Base-by-base conservation (phyloP, 495 filamentous ascomycete species). In the Lichenothelia convexa region DNA sequence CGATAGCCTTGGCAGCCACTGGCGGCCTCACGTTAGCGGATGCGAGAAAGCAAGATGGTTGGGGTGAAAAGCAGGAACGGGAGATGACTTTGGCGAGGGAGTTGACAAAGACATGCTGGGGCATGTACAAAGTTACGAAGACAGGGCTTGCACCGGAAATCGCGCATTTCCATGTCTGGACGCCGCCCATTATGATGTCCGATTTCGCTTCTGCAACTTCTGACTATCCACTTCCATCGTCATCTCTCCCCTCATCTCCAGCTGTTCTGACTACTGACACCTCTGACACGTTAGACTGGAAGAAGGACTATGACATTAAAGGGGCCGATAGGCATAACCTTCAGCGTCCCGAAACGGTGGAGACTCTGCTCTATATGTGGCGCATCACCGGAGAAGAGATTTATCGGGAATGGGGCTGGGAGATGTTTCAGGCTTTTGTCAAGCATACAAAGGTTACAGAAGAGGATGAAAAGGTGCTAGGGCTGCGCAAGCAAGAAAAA, bases 341-440 rank as follows among this genome's bases (percentile, higher is more conserved):
- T n/a, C 89, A 93, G 60, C 71, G 89, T 18, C 89, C 89, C 4
- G 91, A 95, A 56, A 93, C 89, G 0, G 73, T 94, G 30, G 89
- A 95, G 56, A 86, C 78, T 36, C 62, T 99, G 33, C 84, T 95
- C 55, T 89, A 95, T 58, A 91, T 99, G 85, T 99, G 87, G 78
- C 75, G 89, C 36, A 87, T 99, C 51, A 99, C 89, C 13, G 85
- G 81, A 20, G 86, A 99, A 40, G 63, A 68, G 18, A 81, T 71
- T 43, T 99, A 99, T 55, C 71, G 89, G 11, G 69, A 93, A 42
- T 95, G 89, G 89, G 89, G 91, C 5, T 99, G 89, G 89, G 75
- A 91, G 43, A 95, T 95, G 70, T 99, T 99, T 61, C 74, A 86
- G 58, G 70, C 75, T 1, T 95, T 99, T 54, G 61, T 86, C 50